Percentiles rank a stretch among this genome's conserved stretches.
phyloP scores from a whole-genome alignment of 106 monocot genomes.

The Allium cepa region DNA sequence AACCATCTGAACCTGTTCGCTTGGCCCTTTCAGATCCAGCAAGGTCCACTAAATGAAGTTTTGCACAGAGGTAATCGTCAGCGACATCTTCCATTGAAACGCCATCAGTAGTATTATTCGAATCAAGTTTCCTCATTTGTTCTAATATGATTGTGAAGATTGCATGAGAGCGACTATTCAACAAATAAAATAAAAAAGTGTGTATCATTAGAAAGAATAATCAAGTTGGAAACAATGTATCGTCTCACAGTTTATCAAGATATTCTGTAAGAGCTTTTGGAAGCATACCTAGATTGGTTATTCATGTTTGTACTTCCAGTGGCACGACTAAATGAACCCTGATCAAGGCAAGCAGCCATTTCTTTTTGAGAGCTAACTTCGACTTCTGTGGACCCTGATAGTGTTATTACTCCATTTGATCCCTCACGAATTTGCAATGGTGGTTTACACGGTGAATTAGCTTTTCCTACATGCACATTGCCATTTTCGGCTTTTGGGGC shows the following conservation, averaged over 20 bases:
- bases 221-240: background rate
- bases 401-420: constrained; percentile 95
- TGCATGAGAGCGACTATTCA: constrained; percentile 93
- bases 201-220: constrained; percentile 5
- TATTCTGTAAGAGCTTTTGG: background rate
- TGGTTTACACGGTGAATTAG: constrained; percentile 67
- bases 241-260: background rate
- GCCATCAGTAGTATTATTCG: constrained; percentile 42
- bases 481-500: constrained; percentile 46
- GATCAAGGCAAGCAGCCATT: constrained; percentile 88
- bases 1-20: constrained; percentile 91
- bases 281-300: constrained; percentile 81
- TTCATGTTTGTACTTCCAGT: constrained; percentile 99
- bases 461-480: constrained; percentile 53
- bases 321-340: constrained; percentile 79
- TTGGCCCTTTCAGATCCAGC: constrained; percentile 99
- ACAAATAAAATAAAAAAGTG: constrained; percentile 3
- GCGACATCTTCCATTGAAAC: constrained; percentile 51
- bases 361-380: constrained; percentile 76
- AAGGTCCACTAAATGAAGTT: constrained; percentile 97
- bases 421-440: constrained; percentile 92
- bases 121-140: constrained; percentile 83
- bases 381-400: constrained; percentile 89
- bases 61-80: constrained; percentile 93
- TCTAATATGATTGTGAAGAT: constrained; percentile 99